Evolutionary conservation across 441 rosid genomes (phyloP), one percentile per base, ranked within the genome.

Genomic region (Dalechampia spathulata): DNA sequence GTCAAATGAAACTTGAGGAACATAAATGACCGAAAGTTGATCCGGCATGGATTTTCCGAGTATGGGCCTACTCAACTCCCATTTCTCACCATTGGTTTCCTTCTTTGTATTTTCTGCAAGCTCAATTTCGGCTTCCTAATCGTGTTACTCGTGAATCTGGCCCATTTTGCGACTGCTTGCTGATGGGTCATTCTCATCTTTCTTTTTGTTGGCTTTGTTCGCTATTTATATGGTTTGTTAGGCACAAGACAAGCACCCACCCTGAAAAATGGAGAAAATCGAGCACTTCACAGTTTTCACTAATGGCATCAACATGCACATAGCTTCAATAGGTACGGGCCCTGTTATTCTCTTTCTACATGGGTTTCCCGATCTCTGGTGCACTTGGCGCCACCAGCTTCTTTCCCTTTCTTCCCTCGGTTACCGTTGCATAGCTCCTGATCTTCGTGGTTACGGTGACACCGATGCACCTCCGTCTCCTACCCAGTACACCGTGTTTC

Each of bases 351-450:
- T 85, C 57, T 76, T 85, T 72, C 66, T 83, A 40, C 89, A 85
- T 55, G 93, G 96, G 23, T 85, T 79, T 71, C 93, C 96, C 23
- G 86, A 87, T 47, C 78, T 83, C 5, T 83, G 96, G 94, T 87
- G 83, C 83, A 37, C 83, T 6, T 87, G 93, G 93, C 81, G 88
- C 47, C 88, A 79, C 79, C 94, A 85, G 75, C 76, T 85, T 52
- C 64, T 32, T 36, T 75, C 65, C 23, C 64, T 85, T 32, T 73
- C 85, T 60, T 71, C 93, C 3, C 59, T 70, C 8, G 93, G 93
- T 14, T 81, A 87, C 74, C 76, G 58, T 0, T 72, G 92, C 39
- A 71, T 85, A 46, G 94, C 88, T 52, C 94, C 90, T 1, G 94
- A 87, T 57, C 96, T 87, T 52, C 80, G 88, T 5, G 88, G 96